Evolutionary conservation across 176 grass and related monocot genomes (phyloP).

Genomic region (Zoysia japonica): DNA sequence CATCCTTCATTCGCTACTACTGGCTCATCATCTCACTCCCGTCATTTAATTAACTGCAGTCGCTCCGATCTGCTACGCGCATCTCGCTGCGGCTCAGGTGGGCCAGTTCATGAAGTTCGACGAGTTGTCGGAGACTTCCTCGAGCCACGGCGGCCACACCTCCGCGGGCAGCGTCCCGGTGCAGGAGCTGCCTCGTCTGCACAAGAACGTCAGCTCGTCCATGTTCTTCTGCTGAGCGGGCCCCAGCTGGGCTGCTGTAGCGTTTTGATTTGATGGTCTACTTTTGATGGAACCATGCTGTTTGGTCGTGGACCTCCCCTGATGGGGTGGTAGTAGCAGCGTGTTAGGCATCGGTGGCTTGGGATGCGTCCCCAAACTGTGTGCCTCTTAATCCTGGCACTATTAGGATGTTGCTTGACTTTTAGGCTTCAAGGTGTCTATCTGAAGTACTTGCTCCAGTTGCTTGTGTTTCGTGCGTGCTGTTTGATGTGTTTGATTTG

Average conservation of each 20-base stretch:
- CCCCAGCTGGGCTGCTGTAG: neutral
- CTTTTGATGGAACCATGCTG: neutral
- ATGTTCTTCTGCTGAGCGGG: conserved; percentile 87
- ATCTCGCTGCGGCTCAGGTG: conserved; percentile 74
- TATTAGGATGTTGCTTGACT: neutral
- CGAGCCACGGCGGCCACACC: conserved; percentile 59
- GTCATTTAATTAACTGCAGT: conserved; percentile 44
- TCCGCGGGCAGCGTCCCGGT: conserved; percentile 42
- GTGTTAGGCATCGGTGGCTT: neutral
- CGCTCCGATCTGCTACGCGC: conserved; percentile 82
- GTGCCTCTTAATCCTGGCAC: neutral
- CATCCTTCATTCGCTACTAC: neutral
- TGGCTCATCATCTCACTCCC: neutral
- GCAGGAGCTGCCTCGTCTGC: conserved; percentile 72
- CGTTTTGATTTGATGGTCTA: neutral
- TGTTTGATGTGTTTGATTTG: neutral
- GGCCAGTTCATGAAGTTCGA: conserved; percentile 90
- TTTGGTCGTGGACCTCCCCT: neutral
- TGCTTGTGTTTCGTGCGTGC: neutral
- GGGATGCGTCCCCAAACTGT: neutral
- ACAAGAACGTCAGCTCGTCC: conserved; percentile 69
- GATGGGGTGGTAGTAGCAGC: neutral
- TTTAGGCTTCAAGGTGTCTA: neutral
- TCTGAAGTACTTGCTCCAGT: neutral
- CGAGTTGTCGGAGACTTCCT: conserved; percentile 65